Evolutionary conservation across 768 basidiomycete species (phyloP), one percentile per base, ranked within the genome.

Genomic region (Naganishia randhawae): DNA sequence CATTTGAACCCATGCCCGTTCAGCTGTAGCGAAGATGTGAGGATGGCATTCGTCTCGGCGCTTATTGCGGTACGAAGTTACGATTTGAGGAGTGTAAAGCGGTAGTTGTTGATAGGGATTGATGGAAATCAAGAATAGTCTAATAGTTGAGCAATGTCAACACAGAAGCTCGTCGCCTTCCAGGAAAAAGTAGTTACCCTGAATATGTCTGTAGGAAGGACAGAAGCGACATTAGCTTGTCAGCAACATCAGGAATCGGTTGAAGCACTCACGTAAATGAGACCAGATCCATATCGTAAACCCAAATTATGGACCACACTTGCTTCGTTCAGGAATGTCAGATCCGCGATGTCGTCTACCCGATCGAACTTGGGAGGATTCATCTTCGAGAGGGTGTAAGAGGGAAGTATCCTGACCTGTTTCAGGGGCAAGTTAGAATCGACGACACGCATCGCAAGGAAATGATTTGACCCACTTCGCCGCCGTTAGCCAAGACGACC

Each of bases 341-440:
- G 84, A 82, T 98, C 94, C 48, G 96, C 96, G 71, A 98, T 98
- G 79, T 99, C 96, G 72, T 93, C 92, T 4, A 94, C 94, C 35
- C 92, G 86, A 82, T 98, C 94, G 79, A 98, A 99, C 81, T 97
- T 96, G 51, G 94, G 94, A 29, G 94, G 94, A 76, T 97, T 97
- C 93, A 95, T 95, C 83, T 94, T 94, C 75, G 88, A 90, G 45
- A 96, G 81, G 25, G 87, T 85, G 71, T 91, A 89, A 71, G 92
- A 84, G 17, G 89, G 88, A 4, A 95, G 85, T 39, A 77, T 84
- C 39, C 87, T 84, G 67, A 87, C 84, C 87, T 89, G 67, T 63
- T 42, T 48, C n/a, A 11, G 31, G 17, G 32, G 31, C 29, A n/a
- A 41, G 25, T 37, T 17, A 41, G 39, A 17, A 45, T 32, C 25